Conservation (phyloP, 306 rosid genomes). For the Elaeagnus macrophylla region DNA sequence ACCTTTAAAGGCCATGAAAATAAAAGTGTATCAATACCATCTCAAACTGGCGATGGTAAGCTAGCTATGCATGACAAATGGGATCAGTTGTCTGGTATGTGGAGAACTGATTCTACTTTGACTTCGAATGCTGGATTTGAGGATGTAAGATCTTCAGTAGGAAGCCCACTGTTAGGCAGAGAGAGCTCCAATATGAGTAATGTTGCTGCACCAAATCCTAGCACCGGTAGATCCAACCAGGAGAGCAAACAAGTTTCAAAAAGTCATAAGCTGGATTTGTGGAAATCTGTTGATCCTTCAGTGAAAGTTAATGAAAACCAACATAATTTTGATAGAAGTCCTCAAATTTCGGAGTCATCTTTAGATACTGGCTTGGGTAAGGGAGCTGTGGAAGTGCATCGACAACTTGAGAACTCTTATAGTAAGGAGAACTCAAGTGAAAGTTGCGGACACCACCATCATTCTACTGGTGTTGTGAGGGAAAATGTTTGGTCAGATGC, state of each 20-base stretch:
- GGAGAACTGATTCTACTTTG: slow-evolving; percentile 44
- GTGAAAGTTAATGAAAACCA: slow-evolving; percentile 42
- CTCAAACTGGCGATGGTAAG: slow-evolving; percentile 32
- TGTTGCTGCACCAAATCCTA: slow-evolving; percentile 37
- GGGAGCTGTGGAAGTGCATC: slow-evolving; percentile 43
- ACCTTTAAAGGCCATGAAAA: slow-evolving; percentile 44
- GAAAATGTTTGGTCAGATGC: slow-evolving; percentile 52
- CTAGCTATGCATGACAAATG: slow-evolving; percentile 42
- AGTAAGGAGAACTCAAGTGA: slow-evolving; percentile 41
- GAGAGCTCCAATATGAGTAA: slow-evolving; percentile 48
- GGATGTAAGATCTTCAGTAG: slow-evolving; percentile 39
- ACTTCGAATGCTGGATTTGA: slow-evolving; percentile 42
- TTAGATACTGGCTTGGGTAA: slow-evolving; percentile 34
- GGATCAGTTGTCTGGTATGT: slow-evolving; percentile 36
- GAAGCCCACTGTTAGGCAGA: slow-evolving; percentile 38
- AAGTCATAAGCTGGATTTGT: slow-evolving; percentile 34
- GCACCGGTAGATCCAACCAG: no score
- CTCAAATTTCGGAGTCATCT: slow-evolving; percentile 53
- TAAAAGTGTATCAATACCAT: slow-evolving; percentile 31
- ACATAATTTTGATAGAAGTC: slow-evolving; percentile 49
- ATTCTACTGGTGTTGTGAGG: slow-evolving; percentile 31
- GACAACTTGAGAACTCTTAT: slow-evolving; percentile 30
- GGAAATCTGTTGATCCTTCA: slow-evolving; percentile 62
- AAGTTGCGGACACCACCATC: slow-evolving; percentile 30
- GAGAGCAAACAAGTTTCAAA: slow-evolving; percentile 45